Base-by-base conservation (phyloP, 805 yeast species). In the Starmerella tilneyi region DNA sequence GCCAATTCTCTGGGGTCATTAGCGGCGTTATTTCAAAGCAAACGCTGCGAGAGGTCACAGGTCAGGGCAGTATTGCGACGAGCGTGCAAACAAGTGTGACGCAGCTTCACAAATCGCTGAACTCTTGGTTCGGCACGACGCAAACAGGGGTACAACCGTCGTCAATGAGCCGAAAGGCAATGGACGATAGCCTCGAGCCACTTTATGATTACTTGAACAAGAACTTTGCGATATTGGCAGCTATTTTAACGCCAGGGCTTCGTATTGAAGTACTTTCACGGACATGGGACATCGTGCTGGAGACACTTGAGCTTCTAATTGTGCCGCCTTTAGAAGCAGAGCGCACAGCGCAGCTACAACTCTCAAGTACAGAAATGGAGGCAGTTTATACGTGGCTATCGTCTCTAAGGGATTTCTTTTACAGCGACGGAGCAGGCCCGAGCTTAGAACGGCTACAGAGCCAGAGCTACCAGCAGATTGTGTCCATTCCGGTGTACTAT, bases 341-440 rank as follows among this genome's bases (percentile, higher is more conserved):
- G 21, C 43, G 30, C 7, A 41, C 50, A 6, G 48, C 56, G 2
- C 66, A 65, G 45, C 59, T 62, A 35, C 74, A 75, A 15, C 62
- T 84, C 41, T 71, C 80, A 0, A 64, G 66, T 23, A 65, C 63
- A 19, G 94, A 85, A 56, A 63, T 81, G 24, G 84, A 79, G 42
- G 73, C 79, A 1, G 74, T 83, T 0, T 78, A 79, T 50, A 67
- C 74, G 0, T 84, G 94, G 94, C 60, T 85, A 19, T 66, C 73
- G 39, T 61, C 81, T n/a, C 73, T 84, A 43, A 60, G 73, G 39
- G 88, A 78, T 47, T 84, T 84, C 58, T 84, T 85, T 64, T 76
- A 84, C 59, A 78, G 82, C 56, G 78, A 74, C 36, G 94, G 94
- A 0, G 79, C 79, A 27, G 94, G 94, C 0, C 92, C 92, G 0